A percentile compares a stretch with the other conserved stretches of the same genome.
Conservation (phyloP, 2,329 filamentous ascomycete species). For the Scolecobasidium constrictum region DNA sequence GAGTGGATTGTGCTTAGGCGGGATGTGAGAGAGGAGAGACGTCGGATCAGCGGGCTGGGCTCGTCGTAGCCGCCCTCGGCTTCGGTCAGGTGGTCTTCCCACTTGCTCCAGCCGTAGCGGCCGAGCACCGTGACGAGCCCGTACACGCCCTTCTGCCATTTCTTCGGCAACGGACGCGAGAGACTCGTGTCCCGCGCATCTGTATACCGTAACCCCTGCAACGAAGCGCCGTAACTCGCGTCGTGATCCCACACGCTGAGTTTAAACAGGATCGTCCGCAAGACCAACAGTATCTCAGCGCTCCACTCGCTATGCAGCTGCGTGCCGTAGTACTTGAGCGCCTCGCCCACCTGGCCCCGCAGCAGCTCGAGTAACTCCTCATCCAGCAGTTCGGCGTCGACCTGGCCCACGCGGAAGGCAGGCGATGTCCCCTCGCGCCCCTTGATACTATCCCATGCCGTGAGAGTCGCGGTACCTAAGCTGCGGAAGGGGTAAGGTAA, state of each 20-base stretch:
- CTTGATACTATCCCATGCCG: slow-evolving; percentile 59
- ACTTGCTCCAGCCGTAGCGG: slow-evolving; percentile 81
- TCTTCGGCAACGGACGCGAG: slow-evolving; percentile 44
- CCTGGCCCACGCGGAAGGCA: slow-evolving; percentile 86
- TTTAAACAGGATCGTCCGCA: slow-evolving; percentile 81
- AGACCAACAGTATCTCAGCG: slow-evolving; percentile 66
- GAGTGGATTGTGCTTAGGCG: slow-evolving; percentile 64
- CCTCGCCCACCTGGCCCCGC: slow-evolving; percentile 77
- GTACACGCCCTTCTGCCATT: slow-evolving; percentile 73
- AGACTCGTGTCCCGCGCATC: slow-evolving; percentile 55
- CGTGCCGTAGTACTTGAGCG: slow-evolving; percentile 69
- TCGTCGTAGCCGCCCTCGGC: slow-evolving; percentile 63
- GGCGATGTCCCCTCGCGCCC: slow-evolving; percentile 71
- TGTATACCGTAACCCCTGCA: slow-evolving; percentile 85
- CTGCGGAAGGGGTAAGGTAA: slow-evolving; percentile 49
- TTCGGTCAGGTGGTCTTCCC: slow-evolving; percentile 76
- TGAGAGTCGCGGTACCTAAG: slow-evolving; percentile 37
- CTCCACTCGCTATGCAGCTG: slow-evolving; percentile 79
- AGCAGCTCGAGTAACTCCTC: slow-evolving; percentile 83
- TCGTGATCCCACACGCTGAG: slow-evolving; percentile 94
- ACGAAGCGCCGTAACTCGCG: slow-evolving; percentile 82
- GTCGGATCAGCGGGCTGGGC: slow-evolving; percentile 34
- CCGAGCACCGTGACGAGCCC: slow-evolving; percentile 79
- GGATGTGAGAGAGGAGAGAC: slow-evolving; percentile 59
- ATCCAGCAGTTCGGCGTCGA: slow-evolving; percentile 90